Evolutionary conservation across 2,329 filamentous ascomycete species (phyloP).

Genomic region (Scorias spongiosa): DNA sequence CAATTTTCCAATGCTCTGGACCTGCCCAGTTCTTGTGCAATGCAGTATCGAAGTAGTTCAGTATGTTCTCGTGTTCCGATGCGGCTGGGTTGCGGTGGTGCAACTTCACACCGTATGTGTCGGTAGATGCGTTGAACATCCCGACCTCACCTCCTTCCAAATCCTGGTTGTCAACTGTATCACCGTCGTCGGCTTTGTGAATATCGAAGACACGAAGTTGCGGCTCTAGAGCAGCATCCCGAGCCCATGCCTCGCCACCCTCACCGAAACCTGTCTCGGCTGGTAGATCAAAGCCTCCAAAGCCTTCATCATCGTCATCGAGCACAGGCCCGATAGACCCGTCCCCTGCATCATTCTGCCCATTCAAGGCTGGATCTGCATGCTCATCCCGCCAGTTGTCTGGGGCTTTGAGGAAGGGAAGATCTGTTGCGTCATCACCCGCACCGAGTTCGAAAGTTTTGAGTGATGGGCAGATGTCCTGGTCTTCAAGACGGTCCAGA

Average conservation of each 20-base stretch:
- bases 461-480: slow-evolving; percentile 87
- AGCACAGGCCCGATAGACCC: slow-evolving; percentile 34
- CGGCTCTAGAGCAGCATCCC: slow-evolving; percentile 71
- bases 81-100: slow-evolving; percentile 39
- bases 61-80: slow-evolving; percentile 72
- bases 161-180: slow-evolving; percentile 24
- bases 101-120: slow-evolving; percentile 67
- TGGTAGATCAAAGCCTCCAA: slow-evolving; percentile 46
- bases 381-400: slow-evolving; percentile 66
- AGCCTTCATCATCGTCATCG: slow-evolving; percentile 56
- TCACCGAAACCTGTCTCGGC: slow-evolving; percentile 78
- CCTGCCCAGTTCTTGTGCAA: slow-evolving; percentile 95
- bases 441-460: slow-evolving; percentile 89
- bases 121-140: slow-evolving; percentile 44
- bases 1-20: slow-evolving; percentile 96
- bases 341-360: slow-evolving; percentile 35
- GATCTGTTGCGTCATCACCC: slow-evolving; percentile 67
- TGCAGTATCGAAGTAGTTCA: slow-evolving; percentile 96
- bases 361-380: slow-evolving; percentile 30
- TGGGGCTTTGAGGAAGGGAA: slow-evolving; percentile 73
- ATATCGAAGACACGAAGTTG: slow-evolving; percentile 68
- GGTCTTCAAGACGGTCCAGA: slow-evolving; percentile 57
- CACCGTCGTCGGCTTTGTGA: slow-evolving; percentile 35
- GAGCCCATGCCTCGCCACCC: slow-evolving; percentile 89
- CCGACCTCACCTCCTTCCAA: slow-evolving; percentile 30